phyloP scores from a whole-genome alignment of 768 basidiomycete genomes.

The Flagelloscypha sp. region DNA sequence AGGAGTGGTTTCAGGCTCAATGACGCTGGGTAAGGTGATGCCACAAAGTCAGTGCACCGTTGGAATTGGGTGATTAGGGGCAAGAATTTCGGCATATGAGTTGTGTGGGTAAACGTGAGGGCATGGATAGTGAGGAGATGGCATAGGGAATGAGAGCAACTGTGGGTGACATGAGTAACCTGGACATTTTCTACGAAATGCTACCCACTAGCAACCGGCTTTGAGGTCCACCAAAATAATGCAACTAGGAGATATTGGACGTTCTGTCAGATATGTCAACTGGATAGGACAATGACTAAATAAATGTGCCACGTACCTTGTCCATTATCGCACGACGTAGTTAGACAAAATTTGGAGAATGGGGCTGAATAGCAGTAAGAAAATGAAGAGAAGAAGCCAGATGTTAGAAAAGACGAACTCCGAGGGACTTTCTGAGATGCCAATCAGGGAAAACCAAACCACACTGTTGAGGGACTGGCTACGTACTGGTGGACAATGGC shows the following conservation, averaged over 20 bases:
- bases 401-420: slow-evolving; percentile 38
- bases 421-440: slow-evolving; percentile 59
- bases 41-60: slow-evolving; percentile 59
- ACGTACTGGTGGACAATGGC: slow-evolving; percentile 88
- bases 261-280: slow-evolving; percentile 44
- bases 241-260: slow-evolving; percentile 92
- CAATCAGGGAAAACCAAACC: slow-evolving; percentile 3
- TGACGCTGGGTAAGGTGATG: too few species aligned
- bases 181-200: slow-evolving; percentile 5
- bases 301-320: slow-evolving; percentile 49
- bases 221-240: slow-evolving; percentile 85
- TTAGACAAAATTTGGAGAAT: slow-evolving; percentile 62
- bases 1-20: too few species aligned
- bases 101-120: slow-evolving; percentile 86
- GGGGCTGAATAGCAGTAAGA: slow-evolving; percentile 39
- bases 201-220: slow-evolving; percentile 69
- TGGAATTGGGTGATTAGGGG: slow-evolving; percentile 55
- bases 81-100: slow-evolving; percentile 82
- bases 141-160: slow-evolving; percentile 88
- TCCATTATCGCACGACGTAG: slow-evolving; percentile 71
- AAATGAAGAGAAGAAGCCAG: slow-evolving; percentile 10
- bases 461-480: slow-evolving; percentile 4
- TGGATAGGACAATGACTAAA: slow-evolving; percentile 1
- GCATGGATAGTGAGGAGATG: slow-evolving; percentile 97
- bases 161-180: slow-evolving; percentile 22